Evolutionary conservation across 768 basidiomycete species (phyloP), one percentile per base, ranked within the genome.

Genomic region (Pholiota microspora): DNA sequence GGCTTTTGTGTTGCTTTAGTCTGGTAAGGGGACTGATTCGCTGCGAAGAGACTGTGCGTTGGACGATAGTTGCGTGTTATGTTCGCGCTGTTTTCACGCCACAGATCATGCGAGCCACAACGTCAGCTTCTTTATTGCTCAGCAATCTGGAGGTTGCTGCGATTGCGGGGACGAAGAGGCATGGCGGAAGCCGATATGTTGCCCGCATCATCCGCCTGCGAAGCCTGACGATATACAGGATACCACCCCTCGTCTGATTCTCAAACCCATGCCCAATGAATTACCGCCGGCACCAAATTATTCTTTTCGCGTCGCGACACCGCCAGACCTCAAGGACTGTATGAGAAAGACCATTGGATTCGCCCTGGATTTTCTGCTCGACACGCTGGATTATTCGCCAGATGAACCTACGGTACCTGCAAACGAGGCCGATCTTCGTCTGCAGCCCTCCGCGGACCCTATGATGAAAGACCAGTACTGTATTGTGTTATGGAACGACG

Each of bases 81-180:
- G 96, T 67, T 78, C 90, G 1, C 80, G 81, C 45, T 98, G 97
- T 69, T 98, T 95, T 72, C 87, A 91, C 61, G 82, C 89, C 1
- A 89, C 90, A n/a, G 79, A 88, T 53, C 96, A 98, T 66, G 72
- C 75, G 18, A 85, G 84, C 42, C 96, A 98, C 73, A 96, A 93
- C 59, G 85, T 98, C 62, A 88, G 89, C 55, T 95, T 98, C 74
- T 93, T 92, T 70, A 89, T 96, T 60, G 87, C 90, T 7, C 91
- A 92, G 54, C 94, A 97, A 61, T 87, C 90, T 0, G 90, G 94
- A 6, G 91, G 94, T 4, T 94, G 92, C 61, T 99, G 97, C 66
- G 94, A 98, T 70, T 98, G 96, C 62, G 94, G 94, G 13, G 95
- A 98, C 64, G 76, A 80, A 21, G 89, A 96, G 64, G 92, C 92